Percentiles rank a stretch among this genome's conserved stretches.
Conservation (phyloP, 208 protist species). For the Wallacemonas sp. region DNA sequence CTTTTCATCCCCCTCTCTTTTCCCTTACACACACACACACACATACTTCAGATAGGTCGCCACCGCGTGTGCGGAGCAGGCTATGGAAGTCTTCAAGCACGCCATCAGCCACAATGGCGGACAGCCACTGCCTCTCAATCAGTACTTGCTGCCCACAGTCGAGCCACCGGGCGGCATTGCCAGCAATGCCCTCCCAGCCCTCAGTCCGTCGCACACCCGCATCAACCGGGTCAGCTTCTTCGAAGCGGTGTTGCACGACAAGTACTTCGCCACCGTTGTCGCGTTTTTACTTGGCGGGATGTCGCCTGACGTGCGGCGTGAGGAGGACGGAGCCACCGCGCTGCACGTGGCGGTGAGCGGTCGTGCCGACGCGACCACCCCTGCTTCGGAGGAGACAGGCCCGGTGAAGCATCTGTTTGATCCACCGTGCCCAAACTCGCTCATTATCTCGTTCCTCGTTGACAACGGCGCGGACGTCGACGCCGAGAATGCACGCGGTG, state of each 20-base stretch:
- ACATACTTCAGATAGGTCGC: background rate
- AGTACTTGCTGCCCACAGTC: slow-evolving; percentile 42
- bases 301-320: slow-evolving; percentile 33
- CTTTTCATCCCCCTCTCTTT: background rate
- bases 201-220: slow-evolving; percentile 15
- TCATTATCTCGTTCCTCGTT: slow-evolving; percentile 69
- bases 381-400: background rate
- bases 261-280: slow-evolving; percentile 29
- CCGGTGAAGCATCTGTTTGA: slow-evolving; percentile 2
- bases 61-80: no score
- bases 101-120: slow-evolving; percentile 27
- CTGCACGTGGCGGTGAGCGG: slow-evolving; percentile 63
- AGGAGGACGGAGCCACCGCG: slow-evolving; percentile 43
- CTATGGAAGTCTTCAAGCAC: slow-evolving; percentile 52
- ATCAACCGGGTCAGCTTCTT: slow-evolving; percentile 50
- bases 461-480: slow-evolving; percentile 79
- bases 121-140: slow-evolving; percentile 36
- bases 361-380: slow-evolving; percentile 8
- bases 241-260: slow-evolving; percentile 39
- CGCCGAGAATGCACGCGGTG: slow-evolving; percentile 23
- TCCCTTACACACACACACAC: background rate
- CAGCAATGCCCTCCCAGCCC: slow-evolving; percentile 1
- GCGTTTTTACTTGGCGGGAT: slow-evolving; percentile 64
- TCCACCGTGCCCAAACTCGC: slow-evolving; percentile 33
- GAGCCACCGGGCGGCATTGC: background rate